Evolutionary conservation across 2,329 filamentous ascomycete genomes (phyloP), one percentile per base, ranked within the genome.

Genomic region (Microcyclospora tardicrescens): DNA sequence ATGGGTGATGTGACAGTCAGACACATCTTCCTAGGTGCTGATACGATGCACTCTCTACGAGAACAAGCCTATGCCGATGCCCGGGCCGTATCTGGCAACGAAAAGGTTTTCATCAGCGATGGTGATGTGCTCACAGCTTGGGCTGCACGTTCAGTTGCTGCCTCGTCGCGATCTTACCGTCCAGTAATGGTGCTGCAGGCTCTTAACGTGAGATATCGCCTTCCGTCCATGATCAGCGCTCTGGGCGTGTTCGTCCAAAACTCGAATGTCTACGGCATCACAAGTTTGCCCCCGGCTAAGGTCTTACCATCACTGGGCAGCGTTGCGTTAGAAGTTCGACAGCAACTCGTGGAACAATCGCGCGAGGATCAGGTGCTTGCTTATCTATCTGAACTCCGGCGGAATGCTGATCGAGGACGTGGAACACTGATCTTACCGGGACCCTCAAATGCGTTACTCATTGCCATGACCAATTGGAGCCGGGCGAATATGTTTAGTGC

Each of bases 101-200:
- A 11, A 24, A 15, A 24, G 6, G 15, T 61, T 1, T 69, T 66
- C 38, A 32, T 71, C 24, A 69, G 63, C 43, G 65, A 69, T 12
- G 60, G 61, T 13, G 67, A 72, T 37, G 51, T 70, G 2, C 47
- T 72, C 2, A 50, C 55, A 1, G 64, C 63, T 0, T 72, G 66
- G 63, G 49, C 56, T 37, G 49, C 59, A 9, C 57, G 58, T 6
- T 37, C 41, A 8, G 40, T 55, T 10, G 47, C 46, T 57, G 10
- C 50, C 50, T 32, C 44, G 49, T 24, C 8, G 19, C 19, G 42
- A 13, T 47, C 49, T 13, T 24, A 24, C 19, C 47, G 46, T 12
- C 56, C 13, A 41, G 46, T 68, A 32, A 56, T 53, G 6, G 50
- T 63, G 13, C 47, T 62, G 33, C 64, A 66, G 47, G 57, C 60